Conservation (phyloP, 2,329 filamentous ascomycete genomes). For the Chaetomiaceae sp. region DNA sequence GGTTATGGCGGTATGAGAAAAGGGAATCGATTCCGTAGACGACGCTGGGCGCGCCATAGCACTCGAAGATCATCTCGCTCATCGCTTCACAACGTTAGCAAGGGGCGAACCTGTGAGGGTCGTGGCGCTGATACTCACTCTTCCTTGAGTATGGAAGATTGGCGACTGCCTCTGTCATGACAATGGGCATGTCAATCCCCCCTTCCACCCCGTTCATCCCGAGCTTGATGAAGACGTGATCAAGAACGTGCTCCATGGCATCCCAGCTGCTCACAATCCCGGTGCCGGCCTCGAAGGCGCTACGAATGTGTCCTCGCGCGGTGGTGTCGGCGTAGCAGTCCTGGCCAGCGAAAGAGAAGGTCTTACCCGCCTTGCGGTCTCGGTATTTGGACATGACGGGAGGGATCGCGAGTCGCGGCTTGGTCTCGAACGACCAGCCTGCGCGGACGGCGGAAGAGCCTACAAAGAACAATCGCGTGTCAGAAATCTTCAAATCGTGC, state of each 20-base stretch:
- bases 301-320: slow-evolving; percentile 82
- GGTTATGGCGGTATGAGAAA: slow-evolving; percentile 92
- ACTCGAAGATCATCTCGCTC: slow-evolving; percentile 96
- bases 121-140: slow-evolving; percentile 55
- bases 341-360: slow-evolving; percentile 84
- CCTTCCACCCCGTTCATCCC: slow-evolving; percentile 75
- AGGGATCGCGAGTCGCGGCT: slow-evolving; percentile 74
- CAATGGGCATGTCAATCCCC: slow-evolving; percentile 75
- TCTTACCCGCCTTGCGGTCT: slow-evolving; percentile 88
- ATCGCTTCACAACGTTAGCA: slow-evolving; percentile 57
- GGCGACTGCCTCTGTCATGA: slow-evolving; percentile 93
- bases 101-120: slow-evolving; percentile 27
- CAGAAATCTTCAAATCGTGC: slow-evolving; percentile 4
- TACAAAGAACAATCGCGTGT: slow-evolving; percentile 36
- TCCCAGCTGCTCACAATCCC: slow-evolving; percentile 97
- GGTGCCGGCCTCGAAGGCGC: slow-evolving; percentile 84
- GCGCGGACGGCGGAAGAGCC: slow-evolving; percentile 86
- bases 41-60: slow-evolving; percentile 83
- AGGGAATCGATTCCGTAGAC: slow-evolving; percentile 95
- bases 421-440: slow-evolving; percentile 88
- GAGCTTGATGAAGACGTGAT: slow-evolving; percentile 92
- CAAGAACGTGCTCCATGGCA: slow-evolving; percentile 88
- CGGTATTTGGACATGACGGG: slow-evolving; percentile 94
- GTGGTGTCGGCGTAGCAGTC: slow-evolving; percentile 96
- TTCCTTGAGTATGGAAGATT: slow-evolving; percentile 85